Evolutionary conservation across 345 rosid species (phyloP), one percentile per base, ranked within the genome.

Genomic region (Salix udensis): DNA sequence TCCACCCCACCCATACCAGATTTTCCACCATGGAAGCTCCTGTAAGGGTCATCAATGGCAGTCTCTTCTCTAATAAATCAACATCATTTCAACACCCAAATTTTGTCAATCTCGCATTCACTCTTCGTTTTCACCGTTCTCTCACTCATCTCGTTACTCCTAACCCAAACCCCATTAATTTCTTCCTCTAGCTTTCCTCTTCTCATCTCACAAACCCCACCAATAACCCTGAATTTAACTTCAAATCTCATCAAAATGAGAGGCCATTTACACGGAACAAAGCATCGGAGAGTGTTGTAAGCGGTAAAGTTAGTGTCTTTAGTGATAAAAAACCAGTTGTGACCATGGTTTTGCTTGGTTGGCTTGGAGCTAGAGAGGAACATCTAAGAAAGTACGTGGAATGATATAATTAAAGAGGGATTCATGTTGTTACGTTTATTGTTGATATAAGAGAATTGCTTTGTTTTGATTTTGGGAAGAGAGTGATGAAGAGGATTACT

Each of bases 331-430:
- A 31, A 31, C 70, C 79, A 36, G 88, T 52, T 62, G 84, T 87
- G 75, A 89, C 94, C 30, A 96, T 93, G 50, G 96, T 93, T 66
- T 78, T 95, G 39, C 79, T 93, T 70, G 99, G 99, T 26, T 93
- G 98, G 99, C 91, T 96, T 5, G 97, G 97, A 42, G 93, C 97
- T 18, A 84, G 84, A 87, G 70, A 85, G 64, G 89, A 89, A 80
- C 97, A 96, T 66, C 68, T 93, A 18, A 88, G 78, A 85, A 87
- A 92, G 78, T 96, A 91, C 73, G 91, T 88, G 13, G 98, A 93
- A 81, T 93, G 98, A 94, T 89, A 93, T 75, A 91, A 89, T 72
- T 85, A 92, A 24, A 88, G 86, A 53, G 99, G 98, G 67, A 82
- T 89, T 78, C 77, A 90, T 79, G 93, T 94, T n/a, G 73, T 88